phyloP scores from a whole-genome alignment of 2,329 filamentous ascomycete genomes.

The Geoglossum cookeanum region DNA sequence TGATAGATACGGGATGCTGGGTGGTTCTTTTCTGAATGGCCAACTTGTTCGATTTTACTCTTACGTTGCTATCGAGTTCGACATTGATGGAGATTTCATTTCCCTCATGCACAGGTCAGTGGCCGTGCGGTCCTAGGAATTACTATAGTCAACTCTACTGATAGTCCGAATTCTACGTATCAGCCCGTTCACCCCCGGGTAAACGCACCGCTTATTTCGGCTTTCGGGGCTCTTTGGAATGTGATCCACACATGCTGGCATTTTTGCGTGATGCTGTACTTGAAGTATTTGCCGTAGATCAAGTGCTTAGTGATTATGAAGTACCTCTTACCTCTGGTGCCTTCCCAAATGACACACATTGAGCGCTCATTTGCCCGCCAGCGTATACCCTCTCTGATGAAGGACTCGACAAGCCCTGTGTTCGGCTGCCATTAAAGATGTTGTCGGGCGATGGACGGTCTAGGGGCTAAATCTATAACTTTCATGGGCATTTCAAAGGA shows the following conservation, averaged over 20 bases:
- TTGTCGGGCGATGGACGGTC: neutral
- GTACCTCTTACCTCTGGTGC: slow-evolving; percentile 28
- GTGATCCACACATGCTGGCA: slow-evolving; percentile 21
- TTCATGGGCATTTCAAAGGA: neutral
- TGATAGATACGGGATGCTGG: neutral
- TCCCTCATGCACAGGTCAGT: slow-evolving; percentile 18
- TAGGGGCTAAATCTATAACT: neutral
- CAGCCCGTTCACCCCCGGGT: slow-evolving; percentile 26
- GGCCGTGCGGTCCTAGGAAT: neutral
- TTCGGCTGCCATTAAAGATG: neutral
- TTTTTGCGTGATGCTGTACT: slow-evolving; percentile 32
- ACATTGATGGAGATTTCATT: neutral
- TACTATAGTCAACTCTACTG: neutral
- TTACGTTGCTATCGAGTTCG: neutral
- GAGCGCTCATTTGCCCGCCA: slow-evolving; percentile 29
- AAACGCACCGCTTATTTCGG: slow-evolving; percentile 23
- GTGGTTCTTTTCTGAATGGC: neutral
- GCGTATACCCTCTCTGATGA: neutral
- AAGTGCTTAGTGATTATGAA: slow-evolving; percentile 25
- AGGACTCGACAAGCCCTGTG: neutral
- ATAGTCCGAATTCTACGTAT: slow-evolving; percentile 7
- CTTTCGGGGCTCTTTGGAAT: neutral
- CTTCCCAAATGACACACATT: slow-evolving; percentile 34
- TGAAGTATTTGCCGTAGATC: slow-evolving; percentile 25
- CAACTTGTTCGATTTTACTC: neutral